A percentile compares a stretch with the other conserved stretches of the same genome.
These are phyloP conservation scores for Melampsora americana DNA, from an alignment of 1,284 basidiomycete species.

Conservation along the genomic window DNA sequence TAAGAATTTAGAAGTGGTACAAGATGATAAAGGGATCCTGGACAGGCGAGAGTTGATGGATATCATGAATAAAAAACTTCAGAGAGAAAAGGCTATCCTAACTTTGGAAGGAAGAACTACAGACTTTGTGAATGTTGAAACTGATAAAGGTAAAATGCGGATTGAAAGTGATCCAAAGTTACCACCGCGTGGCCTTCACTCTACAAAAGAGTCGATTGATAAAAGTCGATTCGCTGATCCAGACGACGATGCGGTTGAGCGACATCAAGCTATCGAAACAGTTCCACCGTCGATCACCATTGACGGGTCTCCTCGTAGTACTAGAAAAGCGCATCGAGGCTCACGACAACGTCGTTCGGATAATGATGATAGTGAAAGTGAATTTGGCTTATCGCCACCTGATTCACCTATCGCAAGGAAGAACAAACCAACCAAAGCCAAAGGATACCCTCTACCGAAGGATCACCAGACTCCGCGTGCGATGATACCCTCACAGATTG, in stretches of 20 bases:
- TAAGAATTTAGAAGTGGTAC: constrained; percentile 70
- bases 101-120: constrained; percentile 54
- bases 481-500: constrained; percentile 20
- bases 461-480: constrained; percentile 16
- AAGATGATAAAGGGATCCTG: constrained; percentile 66
- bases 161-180: neutral
- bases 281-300: neutral
- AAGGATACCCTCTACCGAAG: neutral
- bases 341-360: neutral
- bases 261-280: neutral
- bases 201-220: constrained; percentile 25
- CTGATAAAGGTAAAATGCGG: neutral
- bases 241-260: constrained; percentile 22
- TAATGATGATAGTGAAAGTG: constrained; percentile 10
- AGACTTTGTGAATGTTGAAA: constrained; percentile 26
- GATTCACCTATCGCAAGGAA: constrained; percentile 5
- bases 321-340: constrained; percentile 9
- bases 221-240: constrained; percentile 34
- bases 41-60: constrained; percentile 74
- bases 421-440: neutral
- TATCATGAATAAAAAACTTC: constrained; percentile 53
- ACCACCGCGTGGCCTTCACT: constrained; percentile 1
- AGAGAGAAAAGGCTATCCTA: constrained; percentile 53
- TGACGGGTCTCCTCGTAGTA: constrained; percentile 4
- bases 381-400: neutral